These are phyloP conservation scores for Xylariomycetidae sp. DNA, from an alignment of 2,329 filamentous ascomycete species.

Conservation along the genomic window DNA sequence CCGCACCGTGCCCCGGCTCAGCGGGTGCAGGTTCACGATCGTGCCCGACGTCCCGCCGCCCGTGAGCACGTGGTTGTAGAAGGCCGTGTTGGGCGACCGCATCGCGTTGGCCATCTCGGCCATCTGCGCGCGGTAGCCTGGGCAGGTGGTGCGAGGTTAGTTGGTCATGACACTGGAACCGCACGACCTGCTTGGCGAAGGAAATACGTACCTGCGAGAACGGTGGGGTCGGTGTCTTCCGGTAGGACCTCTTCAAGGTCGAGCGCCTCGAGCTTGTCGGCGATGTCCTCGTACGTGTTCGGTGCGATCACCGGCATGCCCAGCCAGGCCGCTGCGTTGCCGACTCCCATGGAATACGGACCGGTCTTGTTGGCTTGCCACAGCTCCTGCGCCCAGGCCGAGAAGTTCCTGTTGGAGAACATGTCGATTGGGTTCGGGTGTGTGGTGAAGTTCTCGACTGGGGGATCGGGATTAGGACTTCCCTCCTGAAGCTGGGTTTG, in stretches of 20 bases:
- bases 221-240: slow-evolving; percentile 23
- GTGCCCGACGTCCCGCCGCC: slow-evolving; percentile 18
- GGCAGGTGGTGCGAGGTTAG: not conserved
- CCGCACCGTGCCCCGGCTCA: slow-evolving; percentile 32
- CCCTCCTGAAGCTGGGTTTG: too few relatives aligned
- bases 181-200: too few relatives aligned
- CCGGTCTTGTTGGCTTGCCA: slow-evolving; percentile 24
- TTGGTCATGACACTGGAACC: too few relatives aligned
- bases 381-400: slow-evolving; percentile 21
- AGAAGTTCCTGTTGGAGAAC: slow-evolving; percentile 19
- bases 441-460: slow-evolving; percentile 20
- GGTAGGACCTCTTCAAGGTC: slow-evolving; percentile 28
- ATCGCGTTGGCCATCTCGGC: slow-evolving; percentile 29
- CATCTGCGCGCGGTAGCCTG: slow-evolving; percentile 33
- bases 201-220: slow-evolving; percentile 27
- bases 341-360: slow-evolving; percentile 28
- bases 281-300: slow-evolving; percentile 25
- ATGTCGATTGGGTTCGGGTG: slow-evolving; percentile 25
- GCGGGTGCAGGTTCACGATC: slow-evolving; percentile 24
- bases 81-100: slow-evolving; percentile 28
- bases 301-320: slow-evolving; percentile 29
- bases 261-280: slow-evolving; percentile 25
- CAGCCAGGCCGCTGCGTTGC: slow-evolving; percentile 31
- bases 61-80: slow-evolving; percentile 29
- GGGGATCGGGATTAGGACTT: too few relatives aligned